Evolutionary conservation across 202 grass and related monocot species (phyloP).

Genomic region (Zizania palustris): DNA sequence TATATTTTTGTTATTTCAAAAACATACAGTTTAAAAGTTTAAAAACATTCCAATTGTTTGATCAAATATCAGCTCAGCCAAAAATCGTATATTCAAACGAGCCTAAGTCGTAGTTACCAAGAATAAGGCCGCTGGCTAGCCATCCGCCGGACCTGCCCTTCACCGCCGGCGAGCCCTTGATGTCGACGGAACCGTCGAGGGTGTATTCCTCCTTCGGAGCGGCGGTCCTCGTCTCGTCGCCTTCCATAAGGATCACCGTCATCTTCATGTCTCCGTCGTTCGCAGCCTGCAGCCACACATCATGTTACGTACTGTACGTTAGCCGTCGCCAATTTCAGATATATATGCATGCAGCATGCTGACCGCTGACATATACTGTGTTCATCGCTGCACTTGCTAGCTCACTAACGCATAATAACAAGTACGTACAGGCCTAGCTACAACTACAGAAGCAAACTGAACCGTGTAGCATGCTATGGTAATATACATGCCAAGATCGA

Average conservation of each 20-base stretch:
- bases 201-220: constrained; percentile 54
- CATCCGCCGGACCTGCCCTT: constrained; percentile 83
- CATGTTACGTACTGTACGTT: constrained; percentile 9
- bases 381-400: not conserved
- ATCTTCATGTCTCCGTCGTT: constrained; percentile 49
- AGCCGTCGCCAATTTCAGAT: not conserved
- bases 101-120: constrained; percentile 46
- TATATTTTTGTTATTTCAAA: no score
- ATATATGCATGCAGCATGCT: no score
- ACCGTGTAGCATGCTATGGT: not conserved
- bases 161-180: constrained; percentile 63
- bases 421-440: not conserved
- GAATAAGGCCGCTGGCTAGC: constrained; percentile 74
- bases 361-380: not conserved
- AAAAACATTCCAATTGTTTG: no score
- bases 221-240: constrained; percentile 28
- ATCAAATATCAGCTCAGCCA: no score
- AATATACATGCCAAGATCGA: not conserved
- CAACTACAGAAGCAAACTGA: not conserved
- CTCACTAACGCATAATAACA: not conserved
- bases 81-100: no score
- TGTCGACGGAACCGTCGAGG: constrained; percentile 75
- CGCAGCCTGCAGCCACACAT: constrained; percentile 38
- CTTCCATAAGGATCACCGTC: constrained; percentile 49
- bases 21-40: no score